A percentile compares a stretch with the other conserved stretches of the same genome.
These are phyloP conservation scores for Aspergillus jensenii DNA, from an alignment of 2,329 filamentous ascomycete species.

Conservation along the genomic window DNA sequence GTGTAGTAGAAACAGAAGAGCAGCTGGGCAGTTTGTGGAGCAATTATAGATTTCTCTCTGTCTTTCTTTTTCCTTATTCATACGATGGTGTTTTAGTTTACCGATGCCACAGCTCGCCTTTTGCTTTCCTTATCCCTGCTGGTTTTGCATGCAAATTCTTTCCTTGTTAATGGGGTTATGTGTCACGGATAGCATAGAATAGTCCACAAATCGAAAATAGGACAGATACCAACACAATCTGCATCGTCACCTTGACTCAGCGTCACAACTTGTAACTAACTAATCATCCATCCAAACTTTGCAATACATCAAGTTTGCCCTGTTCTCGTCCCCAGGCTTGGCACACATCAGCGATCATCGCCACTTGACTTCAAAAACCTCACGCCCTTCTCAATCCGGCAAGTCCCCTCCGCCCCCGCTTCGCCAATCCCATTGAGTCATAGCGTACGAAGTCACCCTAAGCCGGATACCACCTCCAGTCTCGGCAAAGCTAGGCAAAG, in stretches of 20 bases:
- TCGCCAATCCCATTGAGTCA: no score
- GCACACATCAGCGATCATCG: no score
- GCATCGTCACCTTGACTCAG: not conserved
- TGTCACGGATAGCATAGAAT: slow-evolving; percentile 30
- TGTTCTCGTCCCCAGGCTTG: no score
- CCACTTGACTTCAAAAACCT: no score
- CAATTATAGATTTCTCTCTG: slow-evolving; percentile 26
- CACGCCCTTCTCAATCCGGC: no score
- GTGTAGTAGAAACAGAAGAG: slow-evolving; percentile 33
- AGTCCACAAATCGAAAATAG: slow-evolving; percentile 20
- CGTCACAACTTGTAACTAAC: not conserved
- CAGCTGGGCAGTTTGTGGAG: slow-evolving; percentile 35
- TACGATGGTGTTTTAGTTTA: slow-evolving; percentile 18
- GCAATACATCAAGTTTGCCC: no score
- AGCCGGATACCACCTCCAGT: no score
- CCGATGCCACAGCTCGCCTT: slow-evolving; percentile 23
- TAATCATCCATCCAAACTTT: no score
- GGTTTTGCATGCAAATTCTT: slow-evolving; percentile 26
- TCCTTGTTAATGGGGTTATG: slow-evolving; percentile 26
- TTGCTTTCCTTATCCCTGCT: slow-evolving; percentile 25
- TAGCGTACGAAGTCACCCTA: no score
- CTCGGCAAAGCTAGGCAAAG: no score
- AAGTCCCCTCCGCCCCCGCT: no score
- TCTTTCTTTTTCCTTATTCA: slow-evolving; percentile 17
- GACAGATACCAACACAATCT: not conserved